phyloP scores from a whole-genome alignment of 1,139 yeast genomes.

The Kodamaea derodonti region DNA sequence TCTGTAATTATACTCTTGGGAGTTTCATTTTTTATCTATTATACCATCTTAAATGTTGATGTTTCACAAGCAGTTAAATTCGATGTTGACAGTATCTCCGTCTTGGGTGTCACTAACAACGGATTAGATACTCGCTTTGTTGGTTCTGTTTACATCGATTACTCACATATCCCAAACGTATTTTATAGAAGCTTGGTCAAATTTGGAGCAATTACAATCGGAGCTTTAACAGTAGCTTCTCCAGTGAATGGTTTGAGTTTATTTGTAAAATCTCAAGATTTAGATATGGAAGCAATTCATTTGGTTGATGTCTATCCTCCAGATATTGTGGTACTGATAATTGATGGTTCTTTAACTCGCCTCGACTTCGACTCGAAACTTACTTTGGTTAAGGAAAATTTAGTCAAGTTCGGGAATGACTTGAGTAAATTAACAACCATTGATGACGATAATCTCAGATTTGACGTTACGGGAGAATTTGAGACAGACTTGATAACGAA shows the following conservation, averaged over 20 bases:
- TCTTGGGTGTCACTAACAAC: conserved; percentile 19
- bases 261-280: conserved; percentile 17
- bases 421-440: conserved; percentile 7
- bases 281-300: conserved; percentile 17
- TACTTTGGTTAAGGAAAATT: conserved; percentile 16
- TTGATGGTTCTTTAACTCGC: conserved; percentile 19
- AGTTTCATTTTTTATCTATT: conserved; percentile 12
- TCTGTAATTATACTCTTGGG: not conserved
- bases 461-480: conserved; percentile 20
- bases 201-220: conserved; percentile 19
- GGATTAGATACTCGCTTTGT: conserved; percentile 23
- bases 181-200: conserved; percentile 20
- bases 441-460: conserved; percentile 7
- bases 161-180: conserved; percentile 18
- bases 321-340: conserved; percentile 19
- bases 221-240: conserved; percentile 18
- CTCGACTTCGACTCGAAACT: conserved; percentile 25
- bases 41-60: conserved; percentile 15
- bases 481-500: conserved; percentile 15
- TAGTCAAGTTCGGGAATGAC: conserved; percentile 17
- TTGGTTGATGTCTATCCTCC: conserved; percentile 26
- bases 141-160: conserved; percentile 24
- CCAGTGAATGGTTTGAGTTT: conserved; percentile 22
- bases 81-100: conserved; percentile 16
- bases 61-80: conserved; percentile 17